Evolutionary conservation across 768 basidiomycete genomes (phyloP).

Genomic region (Rhodocollybia butyracea): DNA sequence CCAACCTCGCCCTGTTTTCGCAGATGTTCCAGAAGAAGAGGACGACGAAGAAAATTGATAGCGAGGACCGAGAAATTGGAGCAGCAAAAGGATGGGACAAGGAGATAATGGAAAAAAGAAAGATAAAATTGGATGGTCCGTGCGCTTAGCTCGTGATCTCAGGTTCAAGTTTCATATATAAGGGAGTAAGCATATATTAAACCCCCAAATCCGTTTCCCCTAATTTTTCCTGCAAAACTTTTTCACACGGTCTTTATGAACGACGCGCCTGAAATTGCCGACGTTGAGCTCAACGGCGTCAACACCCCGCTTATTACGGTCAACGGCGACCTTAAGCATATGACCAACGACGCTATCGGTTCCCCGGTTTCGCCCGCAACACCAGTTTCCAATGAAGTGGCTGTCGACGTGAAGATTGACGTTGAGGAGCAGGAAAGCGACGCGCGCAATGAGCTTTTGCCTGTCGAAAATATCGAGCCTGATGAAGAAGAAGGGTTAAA

Average conservation of each 20-base stretch:
- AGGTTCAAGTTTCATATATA: constrained; percentile 39
- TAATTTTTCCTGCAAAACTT: constrained; percentile 64
- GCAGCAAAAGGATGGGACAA: constrained; percentile 9
- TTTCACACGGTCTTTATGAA: constrained; percentile 69
- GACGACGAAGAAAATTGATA: constrained; percentile 45
- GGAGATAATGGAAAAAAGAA: constrained; percentile 16
- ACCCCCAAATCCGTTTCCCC: constrained; percentile 59
- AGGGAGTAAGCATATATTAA: constrained; percentile 48
- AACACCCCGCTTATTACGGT: constrained; percentile 19
- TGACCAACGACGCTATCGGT: constrained; percentile 28
- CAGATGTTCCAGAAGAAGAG: constrained; percentile 56
- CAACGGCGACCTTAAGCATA: constrained; percentile 34
- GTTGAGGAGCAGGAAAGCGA: constrained; percentile 66
- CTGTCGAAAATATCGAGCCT: constrained; percentile 42
- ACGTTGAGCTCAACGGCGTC: constrained; percentile 12
- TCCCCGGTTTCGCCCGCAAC: constrained; percentile 52
- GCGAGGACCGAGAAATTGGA: constrained; percentile 13
- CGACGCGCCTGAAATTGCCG: constrained; percentile 38
- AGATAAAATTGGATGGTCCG: constrained; percentile 46
- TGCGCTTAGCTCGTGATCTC: constrained; percentile 46
- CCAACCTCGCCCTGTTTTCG: constrained; percentile 86
- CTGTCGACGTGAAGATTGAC: constrained; percentile 60
- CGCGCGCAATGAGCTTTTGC: constrained; percentile 58
- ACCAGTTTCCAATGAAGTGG: constrained; percentile 49
- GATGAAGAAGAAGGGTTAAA: constrained; percentile 30